These are phyloP conservation scores for Saccharomycopsis guyanensis DNA, from an alignment of 805 yeast genomes.

Conservation along the genomic window DNA sequence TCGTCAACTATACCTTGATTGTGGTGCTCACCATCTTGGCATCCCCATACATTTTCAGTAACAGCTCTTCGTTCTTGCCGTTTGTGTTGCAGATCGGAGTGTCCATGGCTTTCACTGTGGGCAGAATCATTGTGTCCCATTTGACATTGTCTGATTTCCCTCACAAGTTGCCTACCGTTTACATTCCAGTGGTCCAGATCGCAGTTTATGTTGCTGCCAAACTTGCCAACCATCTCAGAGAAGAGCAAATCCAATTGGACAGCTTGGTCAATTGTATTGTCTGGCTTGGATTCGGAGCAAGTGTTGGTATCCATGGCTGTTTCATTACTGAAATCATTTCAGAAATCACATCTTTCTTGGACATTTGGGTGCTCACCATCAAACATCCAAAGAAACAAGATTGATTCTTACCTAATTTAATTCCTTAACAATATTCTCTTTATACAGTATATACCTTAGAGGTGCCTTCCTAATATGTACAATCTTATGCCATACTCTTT, in stretches of 20 bases:
- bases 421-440: too few species aligned
- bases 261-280: constrained; percentile 43
- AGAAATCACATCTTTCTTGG: constrained; percentile 72
- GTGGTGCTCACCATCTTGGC: constrained; percentile 40
- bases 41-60: constrained; percentile 37
- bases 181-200: constrained; percentile 51
- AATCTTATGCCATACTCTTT: too few species aligned
- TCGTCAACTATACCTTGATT: constrained; percentile 43
- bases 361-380: constrained; percentile 77
- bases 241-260: constrained; percentile 31
- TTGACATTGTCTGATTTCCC: constrained; percentile 79
- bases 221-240: constrained; percentile 18
- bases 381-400: constrained; percentile 55
- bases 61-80: constrained; percentile 37
- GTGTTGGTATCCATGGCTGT: constrained; percentile 60
- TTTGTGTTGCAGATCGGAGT: constrained; percentile 64
- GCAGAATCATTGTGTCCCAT: constrained; percentile 82
- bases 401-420: too few species aligned
- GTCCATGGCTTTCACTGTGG: constrained; percentile 78
- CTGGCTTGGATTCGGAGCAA: constrained; percentile 61
- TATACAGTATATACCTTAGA: too few species aligned
- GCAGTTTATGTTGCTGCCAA: constrained; percentile 25
- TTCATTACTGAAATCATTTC: constrained; percentile 72
- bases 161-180: constrained; percentile 57
- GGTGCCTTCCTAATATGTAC: too few species aligned